Evolutionary conservation across 306 rosid species (phyloP), one percentile per base, ranked within the genome.

Genomic region (Trichosanthes truncata): DNA sequence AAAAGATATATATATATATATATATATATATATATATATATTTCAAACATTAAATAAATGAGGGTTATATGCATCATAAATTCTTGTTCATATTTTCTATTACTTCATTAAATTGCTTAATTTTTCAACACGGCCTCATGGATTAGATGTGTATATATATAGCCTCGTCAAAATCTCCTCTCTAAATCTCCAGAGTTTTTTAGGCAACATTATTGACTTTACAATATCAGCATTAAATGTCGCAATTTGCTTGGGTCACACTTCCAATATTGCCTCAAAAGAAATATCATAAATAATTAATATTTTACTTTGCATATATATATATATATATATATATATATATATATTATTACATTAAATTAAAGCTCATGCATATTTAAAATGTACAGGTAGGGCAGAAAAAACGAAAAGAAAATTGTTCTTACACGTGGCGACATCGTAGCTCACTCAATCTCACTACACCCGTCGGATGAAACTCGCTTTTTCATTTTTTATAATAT

Each of bases 331-430:
- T 36, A 69, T 69, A 4, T 13, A n/a, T n/a, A n/a, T n/a, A n/a
- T n/a, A n/a, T n/a, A n/a, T 15, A 13, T 69, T 23, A 72, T 72
- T 46, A 72, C 77, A 72, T 72, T 38, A 45, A 72, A 72, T 72
- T 38, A 45, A 72, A 72, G 21, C 56, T 45, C 21, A 25, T 21
- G 41, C 48, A 73, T 45, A 73, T 45, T 23, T 14, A 48, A 74
- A 74, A 74, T 74, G 26, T 74, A 48, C 60, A 29, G 10, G 9
- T 6, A 18, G 41, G 26, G 38, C 7, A 3, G n/a, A 14, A 1
- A 0, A 26, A 40, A 73, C 38, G 9, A 7, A 1, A 57, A 12
- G 40, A 74, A 74, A 74, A 7, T 5, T 49, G 1, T 18, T 7
- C 77, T 72, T 46, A 29, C 60, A 74, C 78, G 59, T 74, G 78